These are phyloP conservation scores for Geranium rotundifolium DNA, from an alignment of 345 rosid genomes.

Conservation along the genomic window DNA sequence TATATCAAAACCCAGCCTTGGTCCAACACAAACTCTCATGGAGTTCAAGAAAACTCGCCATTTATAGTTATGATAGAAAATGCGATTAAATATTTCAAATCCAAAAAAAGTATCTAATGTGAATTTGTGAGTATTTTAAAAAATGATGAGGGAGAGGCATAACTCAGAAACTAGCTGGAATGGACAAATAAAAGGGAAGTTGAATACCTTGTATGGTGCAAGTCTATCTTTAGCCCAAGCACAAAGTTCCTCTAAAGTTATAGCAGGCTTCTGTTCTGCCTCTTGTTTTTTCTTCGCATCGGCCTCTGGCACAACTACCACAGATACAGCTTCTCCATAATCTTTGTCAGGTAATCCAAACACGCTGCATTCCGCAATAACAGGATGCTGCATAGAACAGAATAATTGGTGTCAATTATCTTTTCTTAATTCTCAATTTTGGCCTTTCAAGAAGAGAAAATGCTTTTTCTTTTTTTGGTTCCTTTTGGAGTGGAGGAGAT, in stretches of 20 bases:
- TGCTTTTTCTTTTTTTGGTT: too few species aligned
- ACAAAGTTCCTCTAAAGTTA: constrained; percentile 67
- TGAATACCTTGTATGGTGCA: constrained; percentile 87
- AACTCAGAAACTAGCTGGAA: not conserved
- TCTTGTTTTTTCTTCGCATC: constrained; percentile 35
- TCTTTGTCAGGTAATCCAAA: constrained; percentile 83
- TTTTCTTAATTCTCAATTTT: not conserved
- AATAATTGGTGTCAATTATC: not conserved
- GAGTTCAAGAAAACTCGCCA: too few species aligned
- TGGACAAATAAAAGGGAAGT: not conserved
- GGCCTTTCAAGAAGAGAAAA: not conserved
- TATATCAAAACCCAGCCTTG: too few species aligned
- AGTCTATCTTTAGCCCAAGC: constrained; percentile 88
- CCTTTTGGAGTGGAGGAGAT: too few species aligned
- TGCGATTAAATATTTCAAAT: not conserved
- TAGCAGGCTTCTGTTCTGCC: constrained; percentile 36
- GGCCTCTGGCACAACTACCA: constrained; percentile 52
- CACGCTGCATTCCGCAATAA: constrained; percentile 76
- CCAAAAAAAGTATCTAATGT: not conserved
- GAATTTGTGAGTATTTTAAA: not conserved
- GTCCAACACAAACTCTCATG: too few species aligned
- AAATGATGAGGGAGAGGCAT: too few species aligned
- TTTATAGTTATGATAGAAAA: too few species aligned
- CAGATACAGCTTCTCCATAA: constrained; percentile 73
- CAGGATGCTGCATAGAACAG: constrained; percentile 55